phyloP scores from a whole-genome alignment of 1,139 yeast genomes.

The Yamadazyma pseudoaaseri region DNA sequence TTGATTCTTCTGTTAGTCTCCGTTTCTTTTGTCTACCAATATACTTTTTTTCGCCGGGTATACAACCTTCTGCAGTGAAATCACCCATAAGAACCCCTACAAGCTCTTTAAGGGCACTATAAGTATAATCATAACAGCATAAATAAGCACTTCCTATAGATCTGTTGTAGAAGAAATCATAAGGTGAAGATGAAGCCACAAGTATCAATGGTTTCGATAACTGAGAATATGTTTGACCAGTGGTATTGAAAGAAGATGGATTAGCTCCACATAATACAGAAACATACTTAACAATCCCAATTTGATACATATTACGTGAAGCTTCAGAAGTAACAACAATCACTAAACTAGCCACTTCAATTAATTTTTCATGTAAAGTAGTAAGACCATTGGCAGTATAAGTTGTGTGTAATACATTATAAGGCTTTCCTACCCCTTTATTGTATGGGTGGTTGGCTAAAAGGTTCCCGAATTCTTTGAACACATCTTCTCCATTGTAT shows the following conservation, averaged over 20 bases:
- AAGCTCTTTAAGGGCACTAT: conserved; percentile 47
- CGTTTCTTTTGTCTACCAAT: conserved; percentile 25
- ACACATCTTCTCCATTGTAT: conserved; percentile 57
- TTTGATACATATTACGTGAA: conserved; percentile 61
- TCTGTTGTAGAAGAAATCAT: conserved; percentile 57
- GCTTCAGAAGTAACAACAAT: conserved; percentile 65
- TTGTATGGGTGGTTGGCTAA: conserved; percentile 36
- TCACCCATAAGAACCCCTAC: conserved; percentile 58
- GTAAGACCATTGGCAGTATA: conserved; percentile 68
- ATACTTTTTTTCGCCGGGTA: conserved; percentile 54
- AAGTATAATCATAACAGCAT: conserved; percentile 63
- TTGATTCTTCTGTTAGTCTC: conserved; percentile 14
- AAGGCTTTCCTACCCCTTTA: conserved; percentile 23
- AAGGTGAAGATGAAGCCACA: conserved; percentile 66
- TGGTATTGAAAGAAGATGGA: conserved; percentile 33
- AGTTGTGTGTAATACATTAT: conserved; percentile 57
- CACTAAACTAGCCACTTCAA: conserved; percentile 55
- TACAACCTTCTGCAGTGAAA: conserved; percentile 50
- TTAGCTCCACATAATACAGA: conserved; percentile 53
- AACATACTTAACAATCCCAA: conserved; percentile 61
- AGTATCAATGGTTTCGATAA: conserved; percentile 53
- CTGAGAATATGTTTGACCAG: conserved; percentile 21
- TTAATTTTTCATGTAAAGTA: conserved; percentile 54
- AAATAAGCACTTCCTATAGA: conserved; percentile 58
- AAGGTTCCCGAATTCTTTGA: conserved; percentile 47